A percentile compares a stretch with the other conserved stretches of the same genome.
These are phyloP conservation scores for Aureobasidium pullulans DNA, from an alignment of 2,329 filamentous ascomycete species.

Conservation along the genomic window DNA sequence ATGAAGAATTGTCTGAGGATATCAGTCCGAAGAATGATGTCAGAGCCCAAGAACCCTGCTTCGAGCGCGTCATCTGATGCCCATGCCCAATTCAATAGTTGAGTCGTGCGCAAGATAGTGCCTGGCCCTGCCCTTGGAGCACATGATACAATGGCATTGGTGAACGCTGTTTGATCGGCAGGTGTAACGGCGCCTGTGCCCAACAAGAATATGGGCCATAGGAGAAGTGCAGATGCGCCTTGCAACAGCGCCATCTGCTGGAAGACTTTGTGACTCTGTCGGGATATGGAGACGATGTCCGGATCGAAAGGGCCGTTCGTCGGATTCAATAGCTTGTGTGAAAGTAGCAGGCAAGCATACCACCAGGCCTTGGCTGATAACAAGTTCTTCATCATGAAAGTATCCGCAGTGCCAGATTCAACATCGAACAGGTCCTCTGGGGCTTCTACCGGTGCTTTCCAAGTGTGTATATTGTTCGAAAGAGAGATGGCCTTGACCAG, in stretches of 20 bases:
- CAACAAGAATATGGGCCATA: slow-evolving; percentile 1
- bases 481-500: not conserved
- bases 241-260: not conserved
- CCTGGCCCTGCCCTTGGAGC: slow-evolving; percentile 1
- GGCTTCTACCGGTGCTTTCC: not conserved
- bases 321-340: slow-evolving; percentile 1
- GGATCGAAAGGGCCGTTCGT: slow-evolving; percentile 1
- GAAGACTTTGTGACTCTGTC: not conserved
- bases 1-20: slow-evolving; percentile 2
- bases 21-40: slow-evolving; percentile 1
- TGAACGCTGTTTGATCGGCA: not conserved
- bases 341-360: not conserved
- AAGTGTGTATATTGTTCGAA: not conserved
- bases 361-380: not conserved
- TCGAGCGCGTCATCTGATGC: not conserved
- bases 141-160: not conserved
- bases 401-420: not conserved
- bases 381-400: slow-evolving; percentile 8
- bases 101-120: not conserved
- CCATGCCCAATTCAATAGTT: not conserved
- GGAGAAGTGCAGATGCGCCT: not conserved
- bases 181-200: not conserved
- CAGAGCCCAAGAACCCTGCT: slow-evolving; percentile 4
- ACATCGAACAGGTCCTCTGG: slow-evolving; percentile 7
- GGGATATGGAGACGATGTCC: not conserved